A percentile compares a stretch with the other conserved stretches of the same genome.
These are phyloP conservation scores for Diaporthe citri DNA, from an alignment of 2,329 filamentous ascomycete species.

Conservation along the genomic window DNA sequence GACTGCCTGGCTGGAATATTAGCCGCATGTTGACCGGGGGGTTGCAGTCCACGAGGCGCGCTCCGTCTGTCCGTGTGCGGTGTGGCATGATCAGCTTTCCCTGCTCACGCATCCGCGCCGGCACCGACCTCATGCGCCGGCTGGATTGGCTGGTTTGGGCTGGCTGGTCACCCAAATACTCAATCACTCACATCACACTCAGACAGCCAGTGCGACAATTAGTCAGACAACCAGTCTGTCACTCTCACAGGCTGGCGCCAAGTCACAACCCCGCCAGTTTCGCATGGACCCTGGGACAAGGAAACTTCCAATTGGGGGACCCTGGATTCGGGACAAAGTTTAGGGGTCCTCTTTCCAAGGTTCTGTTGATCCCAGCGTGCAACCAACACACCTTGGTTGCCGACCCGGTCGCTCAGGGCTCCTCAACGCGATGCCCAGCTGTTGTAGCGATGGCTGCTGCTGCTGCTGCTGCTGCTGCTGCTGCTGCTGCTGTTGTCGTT, in stretches of 20 bases:
- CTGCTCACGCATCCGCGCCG: background rate
- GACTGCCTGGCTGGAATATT: background rate
- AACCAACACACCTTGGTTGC: background rate
- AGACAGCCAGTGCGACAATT: background rate
- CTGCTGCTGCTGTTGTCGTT: background rate
- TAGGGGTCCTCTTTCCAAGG: constrained; percentile 16
- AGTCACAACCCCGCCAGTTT: constrained; percentile 29
- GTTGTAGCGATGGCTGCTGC: background rate
- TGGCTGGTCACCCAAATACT: background rate
- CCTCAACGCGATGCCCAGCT: background rate
- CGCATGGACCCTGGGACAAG: constrained; percentile 10
- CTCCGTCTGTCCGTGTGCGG: constrained; percentile 1
- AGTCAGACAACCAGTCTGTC: background rate
- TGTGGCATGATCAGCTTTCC: constrained; percentile 8
- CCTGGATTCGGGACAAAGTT: constrained; percentile 29
- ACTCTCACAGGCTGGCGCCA: background rate
- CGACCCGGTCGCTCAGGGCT: background rate
- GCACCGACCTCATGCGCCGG: constrained; percentile 4
- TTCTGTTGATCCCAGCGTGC: background rate
- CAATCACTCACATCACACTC: background rate
- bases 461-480: background rate
- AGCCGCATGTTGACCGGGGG: background rate
- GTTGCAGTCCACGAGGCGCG: background rate
- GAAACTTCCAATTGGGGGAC: constrained; percentile 13
- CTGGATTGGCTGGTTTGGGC: background rate